Base-by-base conservation (phyloP, 2,329 filamentous ascomycete species). In the Botrytis medusae region DNA sequence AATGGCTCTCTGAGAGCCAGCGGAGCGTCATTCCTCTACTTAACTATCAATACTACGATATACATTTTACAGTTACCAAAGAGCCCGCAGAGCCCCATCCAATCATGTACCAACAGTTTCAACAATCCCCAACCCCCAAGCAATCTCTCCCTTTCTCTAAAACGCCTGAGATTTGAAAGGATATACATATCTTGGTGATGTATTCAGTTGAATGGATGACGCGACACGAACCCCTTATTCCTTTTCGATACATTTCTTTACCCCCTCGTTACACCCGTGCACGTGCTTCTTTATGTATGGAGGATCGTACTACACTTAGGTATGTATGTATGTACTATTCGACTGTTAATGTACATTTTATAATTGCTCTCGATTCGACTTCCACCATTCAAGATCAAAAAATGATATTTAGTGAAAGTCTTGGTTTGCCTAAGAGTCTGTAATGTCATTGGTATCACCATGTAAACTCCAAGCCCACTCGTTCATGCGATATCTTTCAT, bases 331-430 rank as follows among this genome's bases (percentile, higher is more conserved):
- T 57, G 3, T 9, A 29, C 1, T n/a, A 29, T 9, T n/a, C 12
- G 0, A 29, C 0, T 9, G 7, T 1, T 14, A 29, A 29, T 57
- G 1, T 57, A 29, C 0, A 16, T 16, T 54, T 0, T 3, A 54
- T 7, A 1, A 16, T n/a, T 8, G 0, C 16, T 14, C 51, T 29
- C 2, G 6, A 8, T 29, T 29, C 51, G 4, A 3, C 3, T 44
- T 7, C 16, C 32, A 22, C n/a, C 2, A 22, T 29, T 29, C 1
- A 22, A 12, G 2, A 14, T 46, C 18, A n/a, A 12, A 32, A 25
- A 25, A 5, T 32, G 0, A n/a, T 20, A 16, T 44, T 2, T 6
- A 34, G 7, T 34, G 1, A 34, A 12, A 9, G 51, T 18, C 16
- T 18, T 57, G n/a, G 16, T 2, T 2, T 29, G 16, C 1, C 16